Evolutionary conservation across 129 eudicot genomes (phyloP).

Genomic region (Helianthus tuberosus): DNA sequence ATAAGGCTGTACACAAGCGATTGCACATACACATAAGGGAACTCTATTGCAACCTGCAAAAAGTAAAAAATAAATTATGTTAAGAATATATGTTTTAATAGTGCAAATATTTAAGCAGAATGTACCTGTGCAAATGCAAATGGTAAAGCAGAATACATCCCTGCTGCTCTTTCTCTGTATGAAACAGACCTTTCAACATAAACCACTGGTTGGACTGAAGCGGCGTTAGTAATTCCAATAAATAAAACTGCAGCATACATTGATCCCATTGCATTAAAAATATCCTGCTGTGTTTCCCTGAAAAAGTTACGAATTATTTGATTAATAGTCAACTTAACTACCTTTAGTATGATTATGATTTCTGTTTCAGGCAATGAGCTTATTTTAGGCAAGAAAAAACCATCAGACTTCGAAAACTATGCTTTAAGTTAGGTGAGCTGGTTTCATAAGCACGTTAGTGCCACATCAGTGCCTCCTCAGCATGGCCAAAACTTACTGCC

Average conservation of each 20-base stretch:
- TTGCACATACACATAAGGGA: slow-evolving; percentile 79
- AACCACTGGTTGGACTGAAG: slow-evolving; percentile 89
- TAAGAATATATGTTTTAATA: background rate
- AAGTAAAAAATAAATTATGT: no score
- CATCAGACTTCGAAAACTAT: no score
- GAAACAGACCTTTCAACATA: slow-evolving; percentile 84
- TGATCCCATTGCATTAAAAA: slow-evolving; percentile 91
- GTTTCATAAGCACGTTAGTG: no score
- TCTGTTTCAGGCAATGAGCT: no score
- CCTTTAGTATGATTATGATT: no score
- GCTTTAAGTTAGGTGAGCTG: no score
- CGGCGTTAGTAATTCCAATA: slow-evolving; percentile 83
- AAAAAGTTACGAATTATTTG: no score
- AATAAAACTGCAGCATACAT: slow-evolving; percentile 90
- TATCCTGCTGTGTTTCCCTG: slow-evolving; percentile 86
- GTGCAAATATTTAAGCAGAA: background rate
- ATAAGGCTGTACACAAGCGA: slow-evolving; percentile 69
- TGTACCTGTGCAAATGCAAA: slow-evolving; percentile 89
- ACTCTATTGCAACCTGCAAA: slow-evolving; percentile 74
- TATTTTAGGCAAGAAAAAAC: no score
- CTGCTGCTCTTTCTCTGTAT: slow-evolving; percentile 85
- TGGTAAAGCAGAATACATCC: slow-evolving; percentile 90
- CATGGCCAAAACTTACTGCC: no score
- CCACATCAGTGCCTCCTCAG: no score
- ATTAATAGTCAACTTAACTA: no score